Evolutionary conservation across 2,329 filamentous ascomycete genomes (phyloP).

Genomic region (Raffaelea ambrosiae): DNA sequence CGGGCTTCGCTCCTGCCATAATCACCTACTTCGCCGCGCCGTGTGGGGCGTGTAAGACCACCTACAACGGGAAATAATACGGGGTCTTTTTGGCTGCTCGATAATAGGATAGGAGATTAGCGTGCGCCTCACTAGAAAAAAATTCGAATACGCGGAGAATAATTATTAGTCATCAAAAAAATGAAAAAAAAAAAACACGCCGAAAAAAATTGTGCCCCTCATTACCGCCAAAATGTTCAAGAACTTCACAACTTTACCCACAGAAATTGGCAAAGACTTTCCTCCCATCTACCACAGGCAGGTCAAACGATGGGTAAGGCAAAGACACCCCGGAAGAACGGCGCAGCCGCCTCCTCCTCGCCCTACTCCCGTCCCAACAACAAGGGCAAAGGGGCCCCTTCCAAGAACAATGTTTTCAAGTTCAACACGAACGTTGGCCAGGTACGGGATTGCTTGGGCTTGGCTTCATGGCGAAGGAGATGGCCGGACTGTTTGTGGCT

Average conservation of each 20-base stretch:
- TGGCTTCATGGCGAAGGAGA: neutral
- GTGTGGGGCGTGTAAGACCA: neutral
- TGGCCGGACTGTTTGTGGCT: neutral
- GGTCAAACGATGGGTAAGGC: slow-evolving; percentile 29
- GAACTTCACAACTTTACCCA: neutral
- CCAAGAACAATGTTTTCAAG: slow-evolving; percentile 83
- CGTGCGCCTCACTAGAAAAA: too few species aligned
- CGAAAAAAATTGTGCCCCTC: slow-evolving; percentile 12
- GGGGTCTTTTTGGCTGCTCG: too few species aligned
- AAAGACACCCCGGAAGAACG: slow-evolving; percentile 27
- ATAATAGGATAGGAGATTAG: too few species aligned
- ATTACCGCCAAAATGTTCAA: slow-evolving; percentile 13
- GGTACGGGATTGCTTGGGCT: slow-evolving; percentile 5
- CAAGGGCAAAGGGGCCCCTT: slow-evolving; percentile 15
- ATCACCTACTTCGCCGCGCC: too few species aligned
- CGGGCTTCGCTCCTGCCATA: too few species aligned
- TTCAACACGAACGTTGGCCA: slow-evolving; percentile 86
- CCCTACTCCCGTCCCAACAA: slow-evolving; percentile 24
- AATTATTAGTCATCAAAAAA: too few species aligned
- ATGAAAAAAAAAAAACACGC: neutral
- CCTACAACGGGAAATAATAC: too few species aligned
- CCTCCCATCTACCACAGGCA: neutral
- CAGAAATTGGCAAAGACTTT: neutral
- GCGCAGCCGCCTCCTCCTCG: slow-evolving; percentile 18
- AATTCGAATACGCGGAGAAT: too few species aligned